A percentile compares a stretch with the other conserved stretches of the same genome.
These are phyloP conservation scores for Beauveria brongniartii DNA, from an alignment of 2,329 filamentous ascomycete genomes.

Conservation along the genomic window DNA sequence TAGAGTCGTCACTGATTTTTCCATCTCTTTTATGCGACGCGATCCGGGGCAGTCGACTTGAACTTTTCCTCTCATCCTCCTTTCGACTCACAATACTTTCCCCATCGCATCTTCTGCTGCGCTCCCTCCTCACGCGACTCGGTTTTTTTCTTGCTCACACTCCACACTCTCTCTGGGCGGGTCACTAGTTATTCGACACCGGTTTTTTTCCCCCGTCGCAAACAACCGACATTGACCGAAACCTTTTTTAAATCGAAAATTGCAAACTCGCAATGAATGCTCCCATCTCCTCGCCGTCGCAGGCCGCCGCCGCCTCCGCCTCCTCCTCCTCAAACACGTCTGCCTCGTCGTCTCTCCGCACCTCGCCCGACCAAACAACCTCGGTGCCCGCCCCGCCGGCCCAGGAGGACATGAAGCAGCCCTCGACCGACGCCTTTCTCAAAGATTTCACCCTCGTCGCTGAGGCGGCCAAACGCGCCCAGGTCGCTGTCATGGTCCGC, in stretches of 20 bases:
- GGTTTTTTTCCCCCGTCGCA: not conserved
- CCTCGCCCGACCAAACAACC: slow-evolving; percentile 16
- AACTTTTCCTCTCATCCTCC: not conserved
- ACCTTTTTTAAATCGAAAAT: too few species aligned
- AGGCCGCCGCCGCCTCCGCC: slow-evolving; percentile 13
- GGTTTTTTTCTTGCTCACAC: not conserved
- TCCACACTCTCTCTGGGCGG: not conserved
- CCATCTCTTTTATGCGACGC: not conserved
- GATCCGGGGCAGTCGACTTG: not conserved
- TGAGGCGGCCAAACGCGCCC: slow-evolving; percentile 86
- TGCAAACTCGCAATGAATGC: slow-evolving; percentile 23
- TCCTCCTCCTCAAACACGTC: slow-evolving; percentile 23
- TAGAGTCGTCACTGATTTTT: not conserved
- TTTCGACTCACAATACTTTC: not conserved
- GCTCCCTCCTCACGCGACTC: not conserved
- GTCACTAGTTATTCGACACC: not conserved
- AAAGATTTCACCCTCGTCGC: slow-evolving; percentile 79
- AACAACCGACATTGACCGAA: not conserved
- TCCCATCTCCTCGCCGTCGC: slow-evolving; percentile 23
- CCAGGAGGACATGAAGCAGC: slow-evolving; percentile 20
- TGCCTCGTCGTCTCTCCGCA: slow-evolving; percentile 21
- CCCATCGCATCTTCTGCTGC: not conserved
- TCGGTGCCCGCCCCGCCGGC: slow-evolving; percentile 22
- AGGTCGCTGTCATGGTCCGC: slow-evolving; percentile 80
- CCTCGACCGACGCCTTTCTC: slow-evolving; percentile 54